phyloP scores from a whole-genome alignment of 2,329 filamentous ascomycete species.

The Apiospora pterosperma region DNA sequence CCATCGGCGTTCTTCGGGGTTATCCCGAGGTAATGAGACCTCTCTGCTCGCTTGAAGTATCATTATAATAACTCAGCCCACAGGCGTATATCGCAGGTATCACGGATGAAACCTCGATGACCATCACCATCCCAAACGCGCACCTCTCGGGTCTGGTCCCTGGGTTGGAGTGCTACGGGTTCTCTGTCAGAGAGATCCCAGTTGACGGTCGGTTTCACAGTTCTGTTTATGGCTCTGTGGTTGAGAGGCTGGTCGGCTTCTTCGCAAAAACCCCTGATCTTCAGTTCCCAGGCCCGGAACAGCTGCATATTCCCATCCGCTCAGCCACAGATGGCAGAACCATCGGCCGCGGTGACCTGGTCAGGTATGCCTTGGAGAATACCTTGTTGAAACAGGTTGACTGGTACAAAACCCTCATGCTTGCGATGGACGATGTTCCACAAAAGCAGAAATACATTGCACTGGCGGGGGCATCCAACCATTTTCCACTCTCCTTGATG shows the following conservation, averaged over 20 bases:
- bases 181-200: slow-evolving; percentile 7
- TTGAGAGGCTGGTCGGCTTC: neutral
- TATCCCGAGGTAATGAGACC: neutral
- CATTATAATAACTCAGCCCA: neutral
- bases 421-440: neutral
- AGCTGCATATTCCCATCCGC: neutral
- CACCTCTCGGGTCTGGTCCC: slow-evolving; percentile 6
- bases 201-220: slow-evolving; percentile 14
- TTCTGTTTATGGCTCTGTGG: neutral
- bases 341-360: neutral
- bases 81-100: slow-evolving; percentile 8
- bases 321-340: neutral
- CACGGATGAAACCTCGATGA: slow-evolving; percentile 6
- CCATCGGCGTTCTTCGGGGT: neutral
- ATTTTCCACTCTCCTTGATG: neutral
- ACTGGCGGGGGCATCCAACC: neutral
- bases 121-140: slow-evolving; percentile 6
- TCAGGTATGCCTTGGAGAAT: neutral
- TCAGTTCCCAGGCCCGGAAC: neutral
- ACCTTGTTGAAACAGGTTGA: neutral
- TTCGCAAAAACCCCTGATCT: neutral
- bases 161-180: neutral
- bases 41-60: neutral
- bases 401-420: neutral
- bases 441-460: neutral